These are phyloP conservation scores for Cutaneotrichosporon sp. DNA, from an alignment of 1,284 basidiomycete species.

Conservation along the genomic window DNA sequence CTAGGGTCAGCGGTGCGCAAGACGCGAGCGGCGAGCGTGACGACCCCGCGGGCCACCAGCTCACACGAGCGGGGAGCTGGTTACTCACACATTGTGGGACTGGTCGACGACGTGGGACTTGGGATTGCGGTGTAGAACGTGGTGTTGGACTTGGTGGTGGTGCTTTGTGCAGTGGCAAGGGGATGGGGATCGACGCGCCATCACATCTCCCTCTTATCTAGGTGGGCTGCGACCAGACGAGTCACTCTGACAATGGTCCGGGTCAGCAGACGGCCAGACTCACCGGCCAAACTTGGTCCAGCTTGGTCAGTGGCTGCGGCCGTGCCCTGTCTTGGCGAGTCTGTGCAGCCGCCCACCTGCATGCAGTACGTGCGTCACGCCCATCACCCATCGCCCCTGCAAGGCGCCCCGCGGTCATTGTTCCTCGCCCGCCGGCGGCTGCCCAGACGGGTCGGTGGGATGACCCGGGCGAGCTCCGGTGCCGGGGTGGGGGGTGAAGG, in stretches of 20 bases:
- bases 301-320: background rate
- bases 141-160: background rate
- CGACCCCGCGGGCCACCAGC: too few species aligned
- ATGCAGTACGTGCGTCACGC: background rate
- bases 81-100: background rate
- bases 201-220: background rate
- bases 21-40: background rate
- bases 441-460: too few species aligned
- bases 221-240: background rate
- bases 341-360: background rate
- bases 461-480: too few species aligned
- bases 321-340: background rate
- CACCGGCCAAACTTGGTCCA: too few species aligned
- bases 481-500: background rate
- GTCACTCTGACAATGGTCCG: background rate
- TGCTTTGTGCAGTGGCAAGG: background rate
- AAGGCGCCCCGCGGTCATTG: background rate
- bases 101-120: background rate
- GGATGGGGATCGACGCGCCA: background rate
- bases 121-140: background rate
- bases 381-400: background rate
- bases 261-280: background rate
- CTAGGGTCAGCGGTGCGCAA: background rate
- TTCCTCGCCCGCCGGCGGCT: background rate
- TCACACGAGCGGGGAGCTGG: background rate